Conservation (phyloP, 257 asterid genomes). For the Capsicum pubescens region DNA sequence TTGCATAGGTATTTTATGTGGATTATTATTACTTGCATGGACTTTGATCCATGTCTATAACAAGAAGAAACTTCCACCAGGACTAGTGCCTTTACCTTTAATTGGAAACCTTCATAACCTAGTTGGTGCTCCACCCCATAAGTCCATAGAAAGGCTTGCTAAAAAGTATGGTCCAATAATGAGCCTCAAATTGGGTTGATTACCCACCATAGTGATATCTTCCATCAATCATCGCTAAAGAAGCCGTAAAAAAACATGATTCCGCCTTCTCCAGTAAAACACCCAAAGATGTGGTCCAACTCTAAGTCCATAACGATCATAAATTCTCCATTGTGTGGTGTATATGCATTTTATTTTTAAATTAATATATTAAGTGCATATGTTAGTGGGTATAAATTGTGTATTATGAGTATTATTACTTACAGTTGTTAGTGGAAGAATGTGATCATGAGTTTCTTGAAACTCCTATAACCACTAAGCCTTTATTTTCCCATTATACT, state of each 20-base stretch:
- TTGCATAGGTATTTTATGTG: neutral
- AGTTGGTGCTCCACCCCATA: conserved; percentile 73
- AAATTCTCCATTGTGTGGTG: conserved; percentile 28
- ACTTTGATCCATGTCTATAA: neutral
- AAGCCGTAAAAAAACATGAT: conserved; percentile 73
- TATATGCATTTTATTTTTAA: too few species aligned
- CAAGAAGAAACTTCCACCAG: conserved; percentile 56
- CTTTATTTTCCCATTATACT: too few species aligned
- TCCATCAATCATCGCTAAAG: conserved; percentile 69
- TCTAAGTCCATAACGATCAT: conserved; percentile 64
- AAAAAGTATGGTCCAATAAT: conserved; percentile 69
- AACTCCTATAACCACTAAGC: too few species aligned
- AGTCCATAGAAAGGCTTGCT: conserved; percentile 61
- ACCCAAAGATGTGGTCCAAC: conserved; percentile 60
- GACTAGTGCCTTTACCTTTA: conserved; percentile 75
- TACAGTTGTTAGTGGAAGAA: too few species aligned
- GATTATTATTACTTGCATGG: neutral
- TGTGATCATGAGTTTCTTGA: too few species aligned
- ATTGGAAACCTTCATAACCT: conserved; percentile 68
- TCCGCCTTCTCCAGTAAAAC: conserved; percentile 57
- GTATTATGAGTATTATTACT: too few species aligned
- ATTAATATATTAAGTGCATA: too few species aligned
- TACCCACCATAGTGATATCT: conserved; percentile 61
- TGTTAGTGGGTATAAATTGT: too few species aligned
- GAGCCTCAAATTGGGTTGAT: conserved; percentile 60